Base-by-base conservation (phyloP, 352 stramenopile genomes). In the Thraustotheca clavata region DNA sequence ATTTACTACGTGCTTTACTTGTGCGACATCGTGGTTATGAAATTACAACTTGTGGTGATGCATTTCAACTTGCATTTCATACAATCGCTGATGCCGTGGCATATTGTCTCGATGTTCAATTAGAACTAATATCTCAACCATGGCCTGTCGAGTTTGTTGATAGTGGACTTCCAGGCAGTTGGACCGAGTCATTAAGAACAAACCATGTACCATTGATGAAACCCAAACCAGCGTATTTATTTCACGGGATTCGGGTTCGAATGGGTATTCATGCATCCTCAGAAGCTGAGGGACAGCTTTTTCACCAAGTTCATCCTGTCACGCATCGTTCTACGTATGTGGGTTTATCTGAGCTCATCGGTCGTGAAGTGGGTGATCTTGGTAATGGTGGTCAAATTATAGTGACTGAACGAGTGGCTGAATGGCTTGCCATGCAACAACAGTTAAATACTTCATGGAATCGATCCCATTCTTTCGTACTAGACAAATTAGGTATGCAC, bases 1-100 rank as follows among this genome's bases (percentile, higher is more conserved):
- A 79, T 31, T 62, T 87, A 47, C 69, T 85, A 18, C 69, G 74
- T 4, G 50, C 57, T 2, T 65, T 62, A 57, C 67, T 87, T 7
- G 68, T 72, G 3, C 68, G 72, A 12, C 77, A 74, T 39, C 73
- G 59, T 22, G 72, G 76, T 1, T 86, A 86, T 52, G 79, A 88
- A 52, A 85, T 86, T 60, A 82, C 75, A 29, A 88, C 77, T 9
- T 70, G 61, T 4, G 77, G 76, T 12, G 76, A 85, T 62, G 69
- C 77, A 14, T 88, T 88, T 48, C 74, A 88, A 59, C 73, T 88
- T 14, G 74, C 79, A 2, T 86, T 87, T 38, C 77, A 82, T 49
- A 73, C 47, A 18, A 73, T 80, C 46, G 68, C 77, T 26, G 75
- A 83, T 36, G 79, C 79, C 0, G 76, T 83, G 9, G 76, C 80